phyloP scores from a whole-genome alignment of 345 rosid species.

The Dimocarpus longan region DNA sequence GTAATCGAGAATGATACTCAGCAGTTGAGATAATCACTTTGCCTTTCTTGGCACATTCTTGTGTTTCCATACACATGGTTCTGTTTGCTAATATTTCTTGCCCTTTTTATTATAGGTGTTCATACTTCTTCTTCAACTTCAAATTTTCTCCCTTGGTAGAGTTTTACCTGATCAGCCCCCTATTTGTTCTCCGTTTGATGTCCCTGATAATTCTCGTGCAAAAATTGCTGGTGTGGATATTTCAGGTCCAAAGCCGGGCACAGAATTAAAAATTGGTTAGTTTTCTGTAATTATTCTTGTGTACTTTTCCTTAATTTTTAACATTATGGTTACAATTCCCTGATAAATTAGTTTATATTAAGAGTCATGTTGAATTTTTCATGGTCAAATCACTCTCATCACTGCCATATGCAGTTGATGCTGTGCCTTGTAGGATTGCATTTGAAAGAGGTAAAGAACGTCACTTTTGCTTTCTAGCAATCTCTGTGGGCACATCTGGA shows the following conservation, averaged over 20 bases:
- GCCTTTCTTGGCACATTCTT: neutral
- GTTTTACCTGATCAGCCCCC: conserved; percentile 82
- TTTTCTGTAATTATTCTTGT: conserved; percentile 17
- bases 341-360: neutral
- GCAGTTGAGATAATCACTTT: neutral
- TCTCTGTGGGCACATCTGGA: conserved; percentile 68
- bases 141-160: conserved; percentile 74
- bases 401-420: conserved; percentile 67
- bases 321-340: neutral
- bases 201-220: conserved; percentile 65
- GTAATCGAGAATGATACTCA: conserved; percentile 2
- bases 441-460: conserved; percentile 97
- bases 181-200: conserved; percentile 44
- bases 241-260: conserved; percentile 80
- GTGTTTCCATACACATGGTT: conserved; percentile 12
- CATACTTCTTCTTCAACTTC: conserved; percentile 91
- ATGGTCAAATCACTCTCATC: conserved; percentile 26
- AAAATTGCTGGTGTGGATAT: conserved; percentile 62
- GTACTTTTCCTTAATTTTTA: neutral
- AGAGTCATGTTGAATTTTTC: conserved; percentile 19
- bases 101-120: conserved; percentile 59
- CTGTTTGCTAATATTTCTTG: conserved; percentile 20
- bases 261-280: conserved; percentile 76
- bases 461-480: conserved; percentile 66
- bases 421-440: conserved; percentile 88